phyloP scores from a whole-genome alignment of 108 stramenopile genomes.

The Pseudonitzschia multistriata region DNA sequence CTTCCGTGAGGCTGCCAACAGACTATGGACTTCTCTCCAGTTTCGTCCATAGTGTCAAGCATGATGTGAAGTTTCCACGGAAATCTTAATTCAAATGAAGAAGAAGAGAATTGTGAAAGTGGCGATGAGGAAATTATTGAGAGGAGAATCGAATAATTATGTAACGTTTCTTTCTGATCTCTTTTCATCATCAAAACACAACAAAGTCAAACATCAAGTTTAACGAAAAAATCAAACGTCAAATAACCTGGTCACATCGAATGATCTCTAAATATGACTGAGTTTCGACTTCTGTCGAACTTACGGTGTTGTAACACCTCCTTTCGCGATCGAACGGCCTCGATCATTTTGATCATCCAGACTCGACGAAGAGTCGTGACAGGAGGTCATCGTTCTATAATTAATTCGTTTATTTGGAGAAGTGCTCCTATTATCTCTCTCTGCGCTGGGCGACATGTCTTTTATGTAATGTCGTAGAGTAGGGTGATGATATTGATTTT shows the following conservation, averaged over 20 bases:
- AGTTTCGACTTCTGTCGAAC: background rate
- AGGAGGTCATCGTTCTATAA: background rate
- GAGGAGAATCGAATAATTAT: too few species aligned
- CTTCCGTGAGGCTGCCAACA: conserved; percentile 78
- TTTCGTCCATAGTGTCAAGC: conserved; percentile 32
- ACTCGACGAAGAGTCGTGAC: conserved; percentile 11
- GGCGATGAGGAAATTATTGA: too few species aligned
- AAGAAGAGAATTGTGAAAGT: background rate
- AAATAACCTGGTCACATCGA: background rate
- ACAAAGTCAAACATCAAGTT: background rate
- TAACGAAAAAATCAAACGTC: background rate
- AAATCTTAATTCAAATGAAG: conserved; percentile 11
- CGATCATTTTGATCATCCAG: conserved; percentile 19
- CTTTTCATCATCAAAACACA: background rate
- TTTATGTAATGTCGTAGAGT: background rate
- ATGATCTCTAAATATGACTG: background rate
- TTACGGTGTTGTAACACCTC: conserved; percentile 37
- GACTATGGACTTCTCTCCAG: conserved; percentile 45
- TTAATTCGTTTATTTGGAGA: background rate
- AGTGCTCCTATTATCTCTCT: conserved; percentile 3
- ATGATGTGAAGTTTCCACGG: conserved; percentile 50
- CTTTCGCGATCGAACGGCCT: conserved; percentile 37
- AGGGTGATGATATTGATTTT: background rate
- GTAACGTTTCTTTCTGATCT: background rate
- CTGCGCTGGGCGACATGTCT: conserved; percentile 4